Conservation (phyloP, 768 basidiomycete species). For the Podaxis sp. region DNA sequence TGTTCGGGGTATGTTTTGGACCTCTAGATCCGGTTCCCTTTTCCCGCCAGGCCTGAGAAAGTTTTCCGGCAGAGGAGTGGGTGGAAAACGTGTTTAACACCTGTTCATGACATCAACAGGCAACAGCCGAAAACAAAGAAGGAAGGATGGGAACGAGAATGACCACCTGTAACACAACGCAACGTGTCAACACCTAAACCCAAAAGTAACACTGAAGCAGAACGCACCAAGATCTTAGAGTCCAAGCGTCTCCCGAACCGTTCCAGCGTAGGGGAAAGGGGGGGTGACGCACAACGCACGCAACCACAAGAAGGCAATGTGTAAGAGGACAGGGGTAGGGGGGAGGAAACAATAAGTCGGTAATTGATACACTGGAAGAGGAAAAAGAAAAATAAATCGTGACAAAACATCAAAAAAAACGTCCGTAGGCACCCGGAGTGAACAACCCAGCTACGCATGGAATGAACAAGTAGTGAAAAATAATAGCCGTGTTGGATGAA, state of each 20-base stretch:
- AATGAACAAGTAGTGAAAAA: slow-evolving; percentile 5
- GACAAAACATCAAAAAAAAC: slow-evolving; percentile 4
- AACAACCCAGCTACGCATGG: background rate
- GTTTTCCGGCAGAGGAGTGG: background rate
- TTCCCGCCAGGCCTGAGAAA: background rate
- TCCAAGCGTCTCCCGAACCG: background rate
- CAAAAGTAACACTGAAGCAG: background rate
- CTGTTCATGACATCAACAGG: background rate
- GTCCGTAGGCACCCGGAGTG: slow-evolving; percentile 12
- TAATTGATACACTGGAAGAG: slow-evolving; percentile 7
- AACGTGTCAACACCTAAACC: background rate
- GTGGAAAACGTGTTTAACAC: background rate
- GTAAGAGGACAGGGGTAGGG: background rate
- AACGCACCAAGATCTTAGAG: slow-evolving; percentile 1
- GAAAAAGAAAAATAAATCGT: background rate
- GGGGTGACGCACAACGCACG: background rate
- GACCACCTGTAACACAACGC: background rate
- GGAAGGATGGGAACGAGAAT: background rate
- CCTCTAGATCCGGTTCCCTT: background rate
- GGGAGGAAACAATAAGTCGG: background rate
- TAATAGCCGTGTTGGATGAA: background rate
- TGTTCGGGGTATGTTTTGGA: background rate
- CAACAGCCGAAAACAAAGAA: background rate
- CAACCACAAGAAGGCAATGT: background rate
- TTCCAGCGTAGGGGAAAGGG: background rate